A percentile compares a stretch with the other conserved stretches of the same genome.
These are phyloP conservation scores for Colletotrichum agaves DNA, from an alignment of 2,329 filamentous ascomycete genomes.

Conservation along the genomic window DNA sequence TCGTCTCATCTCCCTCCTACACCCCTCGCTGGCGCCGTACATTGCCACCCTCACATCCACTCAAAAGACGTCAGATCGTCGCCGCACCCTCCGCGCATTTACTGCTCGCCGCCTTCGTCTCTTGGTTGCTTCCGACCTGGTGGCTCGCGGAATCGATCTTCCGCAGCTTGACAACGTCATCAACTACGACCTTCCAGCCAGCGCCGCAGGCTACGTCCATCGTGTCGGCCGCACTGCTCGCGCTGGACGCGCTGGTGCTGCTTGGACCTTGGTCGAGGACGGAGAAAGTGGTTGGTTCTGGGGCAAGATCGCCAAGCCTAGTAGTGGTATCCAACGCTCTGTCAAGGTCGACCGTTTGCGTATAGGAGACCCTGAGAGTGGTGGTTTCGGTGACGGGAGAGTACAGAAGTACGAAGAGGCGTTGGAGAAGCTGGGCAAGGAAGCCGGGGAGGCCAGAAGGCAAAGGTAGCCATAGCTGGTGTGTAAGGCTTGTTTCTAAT, in stretches of 20 bases:
- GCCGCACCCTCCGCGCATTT: constrained; percentile 76
- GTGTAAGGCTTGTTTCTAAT: constrained; percentile 5
- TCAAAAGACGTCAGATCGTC: constrained; percentile 76
- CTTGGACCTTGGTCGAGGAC: constrained; percentile 88
- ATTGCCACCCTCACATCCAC: constrained; percentile 82
- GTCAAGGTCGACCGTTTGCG: constrained; percentile 60
- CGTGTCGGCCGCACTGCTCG: constrained; percentile 91
- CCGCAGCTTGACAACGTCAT: constrained; percentile 83
- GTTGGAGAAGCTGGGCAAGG: constrained; percentile 69
- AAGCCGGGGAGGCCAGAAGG: constrained; percentile 57
- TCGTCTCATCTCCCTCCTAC: constrained; percentile 77
- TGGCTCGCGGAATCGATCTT: constrained; percentile 89
- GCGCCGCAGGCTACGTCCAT: constrained; percentile 86
- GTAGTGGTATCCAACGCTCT: constrained; percentile 59
- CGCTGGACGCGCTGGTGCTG: constrained; percentile 78
- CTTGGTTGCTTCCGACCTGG: constrained; percentile 92
- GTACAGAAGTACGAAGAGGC: constrained; percentile 64
- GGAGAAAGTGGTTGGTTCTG: constrained; percentile 93
- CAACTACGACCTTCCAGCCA: constrained; percentile 92
- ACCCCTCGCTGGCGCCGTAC: constrained; percentile 64
- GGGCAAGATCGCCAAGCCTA: constrained; percentile 75
- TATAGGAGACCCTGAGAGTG: constrained; percentile 49
- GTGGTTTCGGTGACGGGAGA: constrained; percentile 58
- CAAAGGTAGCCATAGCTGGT: constrained; percentile 21
- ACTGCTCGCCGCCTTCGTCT: constrained; percentile 71